Evolutionary conservation across 768 basidiomycete species (phyloP), one percentile per base, ranked within the genome.

Genomic region (Agaricus subrufescens): DNA sequence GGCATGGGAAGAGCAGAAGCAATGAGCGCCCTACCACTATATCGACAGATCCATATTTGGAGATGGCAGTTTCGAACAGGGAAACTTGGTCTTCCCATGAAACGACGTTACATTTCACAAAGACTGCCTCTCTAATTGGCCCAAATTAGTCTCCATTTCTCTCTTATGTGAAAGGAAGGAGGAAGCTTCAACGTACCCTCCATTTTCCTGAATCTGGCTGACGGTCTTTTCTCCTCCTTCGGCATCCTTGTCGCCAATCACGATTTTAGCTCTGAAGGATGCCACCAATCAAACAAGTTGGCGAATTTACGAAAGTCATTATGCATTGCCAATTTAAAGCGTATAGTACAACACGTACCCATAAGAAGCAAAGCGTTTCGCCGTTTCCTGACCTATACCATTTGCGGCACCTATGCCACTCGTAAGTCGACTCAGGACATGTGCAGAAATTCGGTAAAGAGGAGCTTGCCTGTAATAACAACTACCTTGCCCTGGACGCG

Each of bases 381-480:
- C 82, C 2, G 76, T 66, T 58, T 80, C 77, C 64, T 69, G 75
- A 47, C 81, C 82, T 54, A 84, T 81, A 2, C 82, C 82, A 64
- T 76, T 77, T 4, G 74, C 78, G 48, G 75, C 79, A 56, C 79
- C 79, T 81, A 15, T 15, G 14, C 51, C 42, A 39, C 46, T 40
- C 27, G 25, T 30, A 54, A 34, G 43, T 9, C 15, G 40, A 27
- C n/a, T n/a, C n/a, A n/a, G n/a, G n/a, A n/a, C 27, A 38, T 42
- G 15, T 7, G 29, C 23, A 34, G 30, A 15, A 19, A 49, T 14
- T 31, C 44, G 27, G n/a, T 50, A 31, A 49, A 53, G 12, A 30
- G 27, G 27, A 44, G 44, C 63, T 14, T 42, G 79, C 81, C 82
- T 50, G 82, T 84, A 39, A 84, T 79, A 23, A 84, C 54, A 7